Percentiles rank a stretch among this genome's conserved stretches.
Evolutionary conservation across 1,284 basidiomycete species (phyloP).

Genomic region (Cryptococcus jaspeensis): DNA sequence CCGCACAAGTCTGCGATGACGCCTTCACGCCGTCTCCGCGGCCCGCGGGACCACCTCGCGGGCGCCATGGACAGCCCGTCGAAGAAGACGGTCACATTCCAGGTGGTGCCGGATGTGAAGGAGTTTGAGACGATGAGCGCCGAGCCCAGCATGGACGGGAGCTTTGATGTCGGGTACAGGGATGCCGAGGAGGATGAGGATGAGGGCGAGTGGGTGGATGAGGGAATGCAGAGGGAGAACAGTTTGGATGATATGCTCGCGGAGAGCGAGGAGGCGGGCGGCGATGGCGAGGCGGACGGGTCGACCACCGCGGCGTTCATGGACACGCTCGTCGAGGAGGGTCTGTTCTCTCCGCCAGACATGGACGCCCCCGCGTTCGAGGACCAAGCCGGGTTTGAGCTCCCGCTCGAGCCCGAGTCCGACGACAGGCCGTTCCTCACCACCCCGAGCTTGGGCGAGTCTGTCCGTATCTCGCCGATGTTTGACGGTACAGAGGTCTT

Average conservation of each 20-base stretch:
- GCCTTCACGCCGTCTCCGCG: constrained; percentile 72
- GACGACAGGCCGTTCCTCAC: constrained; percentile 26
- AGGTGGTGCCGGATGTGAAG: constrained; percentile 80
- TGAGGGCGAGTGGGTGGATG: constrained; percentile 50
- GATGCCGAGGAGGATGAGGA: constrained; percentile 53
- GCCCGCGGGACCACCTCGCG: constrained; percentile 59
- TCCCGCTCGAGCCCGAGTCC: constrained; percentile 22
- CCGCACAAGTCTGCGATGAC: constrained; percentile 68
- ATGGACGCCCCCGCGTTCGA: constrained; percentile 33
- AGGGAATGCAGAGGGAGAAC: constrained; percentile 24
- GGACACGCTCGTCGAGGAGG: constrained; percentile 49
- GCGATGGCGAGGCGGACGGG: constrained; percentile 13
- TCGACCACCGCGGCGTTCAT: constrained; percentile 51
- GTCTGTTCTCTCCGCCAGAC: constrained; percentile 44
- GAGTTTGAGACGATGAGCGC: constrained; percentile 72
- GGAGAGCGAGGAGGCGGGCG: constrained; percentile 1
- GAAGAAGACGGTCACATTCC: constrained; percentile 76
- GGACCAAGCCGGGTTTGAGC: constrained; percentile 32
- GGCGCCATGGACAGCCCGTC: constrained; percentile 54
- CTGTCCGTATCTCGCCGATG: constrained; percentile 30
- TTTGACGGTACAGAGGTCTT: constrained; percentile 15
- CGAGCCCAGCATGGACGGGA: constrained; percentile 56
- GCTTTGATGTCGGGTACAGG: constrained; percentile 47
- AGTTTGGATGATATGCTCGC: constrained; percentile 23
- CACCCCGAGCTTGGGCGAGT: constrained; percentile 38